These are phyloP conservation scores for Yamadazyma paraphyllophila DNA, from an alignment of 805 yeast genomes.

Conservation along the genomic window DNA sequence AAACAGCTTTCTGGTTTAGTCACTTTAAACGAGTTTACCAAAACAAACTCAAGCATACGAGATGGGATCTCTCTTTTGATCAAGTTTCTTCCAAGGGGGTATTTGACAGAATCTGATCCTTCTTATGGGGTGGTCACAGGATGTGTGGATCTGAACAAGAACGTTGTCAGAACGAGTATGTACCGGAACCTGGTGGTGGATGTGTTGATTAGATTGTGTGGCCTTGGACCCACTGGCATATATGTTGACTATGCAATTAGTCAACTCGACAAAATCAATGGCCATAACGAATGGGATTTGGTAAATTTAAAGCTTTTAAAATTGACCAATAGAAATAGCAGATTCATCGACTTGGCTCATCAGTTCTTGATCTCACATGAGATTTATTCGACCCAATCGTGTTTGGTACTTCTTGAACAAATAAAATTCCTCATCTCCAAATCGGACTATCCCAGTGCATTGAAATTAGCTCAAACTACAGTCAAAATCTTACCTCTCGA, in stretches of 20 bases:
- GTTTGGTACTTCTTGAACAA: slow-evolving; percentile 59
- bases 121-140: slow-evolving; percentile 29
- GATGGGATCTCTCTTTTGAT: slow-evolving; percentile 39
- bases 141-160: slow-evolving; percentile 22
- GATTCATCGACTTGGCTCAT: slow-evolving; percentile 25
- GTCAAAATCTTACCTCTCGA: slow-evolving; percentile 73
- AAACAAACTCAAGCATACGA: slow-evolving; percentile 15
- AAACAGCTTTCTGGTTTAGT: slow-evolving; percentile 60
- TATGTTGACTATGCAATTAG: slow-evolving; percentile 32
- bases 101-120: slow-evolving; percentile 41
- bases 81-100: slow-evolving; percentile 46
- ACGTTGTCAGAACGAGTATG: slow-evolving; percentile 21
- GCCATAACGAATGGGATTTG: slow-evolving; percentile 20
- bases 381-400: slow-evolving; percentile 46
- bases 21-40: slow-evolving; percentile 41
- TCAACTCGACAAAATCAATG: slow-evolving; percentile 11
- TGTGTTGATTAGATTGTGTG: slow-evolving; percentile 46
- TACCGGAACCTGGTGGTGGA: slow-evolving; percentile 56
- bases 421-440: slow-evolving; percentile 60
- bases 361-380: slow-evolving; percentile 12
- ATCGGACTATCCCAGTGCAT: slow-evolving; percentile 53
- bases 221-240: slow-evolving; percentile 29
- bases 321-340: slow-evolving; percentile 18
- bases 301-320: slow-evolving; percentile 25
- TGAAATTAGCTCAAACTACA: slow-evolving; percentile 56